Base-by-base conservation (phyloP, 805 yeast genomes). In the Yarrowia sp. region DNA sequence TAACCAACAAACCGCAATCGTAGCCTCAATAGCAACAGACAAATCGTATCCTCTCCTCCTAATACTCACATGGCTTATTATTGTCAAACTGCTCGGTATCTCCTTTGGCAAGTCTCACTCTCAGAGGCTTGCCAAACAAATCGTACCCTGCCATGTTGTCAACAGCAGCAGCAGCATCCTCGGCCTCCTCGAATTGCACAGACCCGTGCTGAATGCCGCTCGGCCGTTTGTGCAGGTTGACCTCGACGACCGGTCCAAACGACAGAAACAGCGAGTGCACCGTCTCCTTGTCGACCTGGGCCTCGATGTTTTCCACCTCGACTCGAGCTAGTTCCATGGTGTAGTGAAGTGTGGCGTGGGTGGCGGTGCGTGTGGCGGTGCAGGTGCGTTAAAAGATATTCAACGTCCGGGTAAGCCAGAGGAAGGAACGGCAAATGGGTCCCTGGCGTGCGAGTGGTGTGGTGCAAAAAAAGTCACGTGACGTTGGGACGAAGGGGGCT, bases 111-210 rank as follows among this genome's bases (percentile, higher is more conserved):
- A 49, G 32, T 14, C 72, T 45, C 5, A 77, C 80, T 32, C 71
- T 68, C 26, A 77, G 52, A 10, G 70, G 70, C 45, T 70, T 61
- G 16, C 77, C 78, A 38, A 69, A 68, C 15, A 78, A 59, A 55
- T 72, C 72, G 2, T 75, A 61, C 8, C 72, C 73, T 22, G 77
- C 73, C 76, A 76, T 72, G 66, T 78, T 78, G 48, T 77, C 79
- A 14, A 76, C 72, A 0, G 80, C 80, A 3, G 76, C 74, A 41
- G 66, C 73, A 8, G 79, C 80, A 61, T 77, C 80, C 5, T 69
- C 73, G 8, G 71, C 71, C 14, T 70, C 70, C 50, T 74, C 77
- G 65, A 71, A 78, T 50, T 75, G 75, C 8, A 77, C 69, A 48
- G 71, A 70, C 10, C 77, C 79, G 41, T 53, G 70, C 16, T 77